phyloP scores from a whole-genome alignment of 2,329 filamentous ascomycete species.

The Dactylonectria estremocensis region DNA sequence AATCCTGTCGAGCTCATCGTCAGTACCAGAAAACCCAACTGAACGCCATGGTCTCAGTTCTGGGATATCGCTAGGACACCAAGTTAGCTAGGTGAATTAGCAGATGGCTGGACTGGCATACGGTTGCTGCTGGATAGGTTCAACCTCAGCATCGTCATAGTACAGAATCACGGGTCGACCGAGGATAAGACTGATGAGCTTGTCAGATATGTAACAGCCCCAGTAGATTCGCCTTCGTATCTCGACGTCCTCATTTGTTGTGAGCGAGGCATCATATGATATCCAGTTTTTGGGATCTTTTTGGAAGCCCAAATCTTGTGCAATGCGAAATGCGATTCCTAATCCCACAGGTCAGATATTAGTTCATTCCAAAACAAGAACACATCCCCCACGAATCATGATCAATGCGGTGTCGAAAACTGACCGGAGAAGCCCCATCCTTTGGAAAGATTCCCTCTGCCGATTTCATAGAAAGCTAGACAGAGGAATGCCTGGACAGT shows the following conservation, averaged over 20 bases:
- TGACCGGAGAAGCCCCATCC: slow-evolving; percentile 49
- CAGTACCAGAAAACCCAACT: slow-evolving; percentile 38
- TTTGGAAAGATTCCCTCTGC: slow-evolving; percentile 47
- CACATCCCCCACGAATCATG: neutral
- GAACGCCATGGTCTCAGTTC: slow-evolving; percentile 41
- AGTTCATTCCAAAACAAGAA: slow-evolving; percentile 14
- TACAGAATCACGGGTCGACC: slow-evolving; percentile 36
- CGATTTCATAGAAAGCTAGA: slow-evolving; percentile 50
- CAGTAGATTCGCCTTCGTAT: slow-evolving; percentile 50
- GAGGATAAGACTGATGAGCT: slow-evolving; percentile 42
- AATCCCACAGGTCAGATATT: slow-evolving; percentile 22
- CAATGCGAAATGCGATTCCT: slow-evolving; percentile 52
- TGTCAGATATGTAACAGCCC: slow-evolving; percentile 50
- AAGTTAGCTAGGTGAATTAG: slow-evolving; percentile 38
- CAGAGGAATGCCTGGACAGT: slow-evolving; percentile 48
- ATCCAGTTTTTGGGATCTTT: slow-evolving; percentile 25
- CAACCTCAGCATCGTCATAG: slow-evolving; percentile 34
- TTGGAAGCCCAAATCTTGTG: slow-evolving; percentile 45
- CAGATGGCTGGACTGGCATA: neutral
- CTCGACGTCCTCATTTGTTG: slow-evolving; percentile 43
- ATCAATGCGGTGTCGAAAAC: slow-evolving; percentile 44
- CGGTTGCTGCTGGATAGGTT: slow-evolving; percentile 23
- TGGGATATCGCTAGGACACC: neutral
- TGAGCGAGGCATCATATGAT: slow-evolving; percentile 36
- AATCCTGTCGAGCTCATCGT: slow-evolving; percentile 21